Conservation (phyloP, 202 grass and related monocot genomes). For the Carex sylvatica region DNA sequence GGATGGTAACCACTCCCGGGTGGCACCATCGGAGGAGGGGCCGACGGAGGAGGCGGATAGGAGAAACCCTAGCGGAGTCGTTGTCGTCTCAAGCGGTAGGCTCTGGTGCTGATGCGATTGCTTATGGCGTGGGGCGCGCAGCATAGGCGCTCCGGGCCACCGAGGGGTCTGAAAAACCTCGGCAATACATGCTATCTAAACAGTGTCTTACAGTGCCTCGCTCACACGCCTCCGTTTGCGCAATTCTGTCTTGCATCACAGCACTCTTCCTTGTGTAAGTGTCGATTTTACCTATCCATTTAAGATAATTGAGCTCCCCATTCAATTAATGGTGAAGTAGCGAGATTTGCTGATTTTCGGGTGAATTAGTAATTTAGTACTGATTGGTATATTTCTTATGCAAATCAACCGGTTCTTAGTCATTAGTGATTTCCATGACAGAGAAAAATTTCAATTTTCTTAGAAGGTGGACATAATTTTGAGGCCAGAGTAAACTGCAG, state of each 20-base stretch:
- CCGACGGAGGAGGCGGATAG: slow-evolving; percentile 14
- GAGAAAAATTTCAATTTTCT: not conserved
- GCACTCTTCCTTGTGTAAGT: slow-evolving; percentile 78
- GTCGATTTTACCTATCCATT: not conserved
- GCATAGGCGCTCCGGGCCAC: slow-evolving; percentile 54
- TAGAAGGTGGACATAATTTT: not conserved
- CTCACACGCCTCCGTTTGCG: slow-evolving; percentile 79
- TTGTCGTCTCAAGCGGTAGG: not conserved
- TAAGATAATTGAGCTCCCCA: not conserved
- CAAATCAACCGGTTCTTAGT: not conserved
- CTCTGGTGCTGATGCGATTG: slow-evolving; percentile 6
- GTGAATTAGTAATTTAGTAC: not conserved
- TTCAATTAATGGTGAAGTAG: not conserved
- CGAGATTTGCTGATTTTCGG: not conserved
- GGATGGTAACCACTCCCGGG: not conserved
- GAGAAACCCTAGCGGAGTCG: slow-evolving; percentile 7
- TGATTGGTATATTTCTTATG: not conserved
- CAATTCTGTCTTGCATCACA: slow-evolving; percentile 65
- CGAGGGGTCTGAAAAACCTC: slow-evolving; percentile 83
- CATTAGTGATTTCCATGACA: not conserved
- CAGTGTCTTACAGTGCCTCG: slow-evolving; percentile 95
- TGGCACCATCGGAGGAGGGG: slow-evolving; percentile 19
- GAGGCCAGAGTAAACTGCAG: not conserved
- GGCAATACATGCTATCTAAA: slow-evolving; percentile 98
- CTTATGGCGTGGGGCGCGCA: slow-evolving; percentile 19